Evolutionary conservation across 2,329 filamentous ascomycete genomes (phyloP), one percentile per base, ranked within the genome.

Genomic region (Verticillium klebahnii): DNA sequence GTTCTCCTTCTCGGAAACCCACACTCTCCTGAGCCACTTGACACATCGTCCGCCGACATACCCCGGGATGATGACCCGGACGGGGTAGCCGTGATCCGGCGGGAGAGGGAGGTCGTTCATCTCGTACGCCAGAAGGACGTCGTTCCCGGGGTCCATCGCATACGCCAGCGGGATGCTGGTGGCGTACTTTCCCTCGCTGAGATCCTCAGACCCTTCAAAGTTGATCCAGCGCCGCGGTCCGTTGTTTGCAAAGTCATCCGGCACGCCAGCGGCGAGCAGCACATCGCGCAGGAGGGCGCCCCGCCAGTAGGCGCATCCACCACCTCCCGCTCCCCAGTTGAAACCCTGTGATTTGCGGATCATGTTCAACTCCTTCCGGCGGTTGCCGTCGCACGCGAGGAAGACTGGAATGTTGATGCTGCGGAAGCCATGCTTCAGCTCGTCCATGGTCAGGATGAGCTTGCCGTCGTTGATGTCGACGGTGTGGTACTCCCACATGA

Each of bases 361-460:
- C 71, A 82, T 77, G 63, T 83, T 84, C 54, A 84, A 70, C 64
- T 84, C 82, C 60, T 82, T 83, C 12, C 82, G 71, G 5, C 82
- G 69, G 63, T 81, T 83, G 0, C 80, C 81, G 52, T 80, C 78
- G 65, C 82, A 84, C 23, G 77, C 80, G 2, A 84, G 67, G 0
- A 75, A 67, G 6, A 82, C 74, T 8, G 80, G 75, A 54, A 83
- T 80, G 60, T 82, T 84, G 66, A 82, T 74, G 2, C 68, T 64
- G 2, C 75, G 68, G 61, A 82, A 84, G 3, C 75, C 68, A 34
- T 74, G 69, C 45, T 71, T 74, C 4, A 83, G 65, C 12, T 79
- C 72, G 61, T 79, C 72, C 78, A 84, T 82, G 1, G 70, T 71
- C 1, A 82, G 63, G 0, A 64, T 69, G 14, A 77, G 69, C 32